Evolutionary conservation across 352 stramenopile genomes (phyloP).

Genomic region (Phytophthora colocasiae): DNA sequence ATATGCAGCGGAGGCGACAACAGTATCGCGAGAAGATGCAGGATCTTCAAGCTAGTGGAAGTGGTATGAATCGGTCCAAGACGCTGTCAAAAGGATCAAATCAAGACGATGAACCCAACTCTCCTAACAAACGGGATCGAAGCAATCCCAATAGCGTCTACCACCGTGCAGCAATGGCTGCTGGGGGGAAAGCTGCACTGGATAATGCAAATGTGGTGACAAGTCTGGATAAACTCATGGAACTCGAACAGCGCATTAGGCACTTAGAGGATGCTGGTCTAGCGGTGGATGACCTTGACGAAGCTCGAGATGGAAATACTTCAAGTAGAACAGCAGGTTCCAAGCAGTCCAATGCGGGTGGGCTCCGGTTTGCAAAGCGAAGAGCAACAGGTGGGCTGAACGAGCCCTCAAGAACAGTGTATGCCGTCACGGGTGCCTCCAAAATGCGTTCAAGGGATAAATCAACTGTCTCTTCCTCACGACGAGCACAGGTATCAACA

Average conservation of each 20-base stretch:
- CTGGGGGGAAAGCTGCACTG: conserved; percentile 18
- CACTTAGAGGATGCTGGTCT: conserved; percentile 79
- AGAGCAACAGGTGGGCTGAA: conserved; percentile 42
- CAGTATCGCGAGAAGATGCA: conserved; percentile 69
- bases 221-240: conserved; percentile 89
- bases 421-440: conserved; percentile 53
- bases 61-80: conserved; percentile 31
- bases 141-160: conserved; percentile 44
- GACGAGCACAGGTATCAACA: conserved; percentile 14
- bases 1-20: conserved; percentile 64
- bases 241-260: conserved; percentile 90
- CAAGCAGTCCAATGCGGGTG: conserved; percentile 26
- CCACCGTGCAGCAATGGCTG: conserved; percentile 36
- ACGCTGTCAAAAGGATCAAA: conserved; percentile 45
- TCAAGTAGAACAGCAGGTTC: conserved; percentile 29
- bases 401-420: conserved; percentile 63
- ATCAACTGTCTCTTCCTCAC: conserved; percentile 9
- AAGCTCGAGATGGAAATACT: conserved; percentile 24
- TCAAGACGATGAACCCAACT: conserved; percentile 49
- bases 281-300: conserved; percentile 51
- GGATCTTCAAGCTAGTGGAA: conserved; percentile 49
- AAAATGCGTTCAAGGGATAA: conserved; percentile 50
- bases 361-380: conserved; percentile 66
- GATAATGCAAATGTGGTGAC: conserved; percentile 66
- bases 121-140: conserved; percentile 20